phyloP scores from a whole-genome alignment of 352 stramenopile species.

The Pythium dissimile region DNA sequence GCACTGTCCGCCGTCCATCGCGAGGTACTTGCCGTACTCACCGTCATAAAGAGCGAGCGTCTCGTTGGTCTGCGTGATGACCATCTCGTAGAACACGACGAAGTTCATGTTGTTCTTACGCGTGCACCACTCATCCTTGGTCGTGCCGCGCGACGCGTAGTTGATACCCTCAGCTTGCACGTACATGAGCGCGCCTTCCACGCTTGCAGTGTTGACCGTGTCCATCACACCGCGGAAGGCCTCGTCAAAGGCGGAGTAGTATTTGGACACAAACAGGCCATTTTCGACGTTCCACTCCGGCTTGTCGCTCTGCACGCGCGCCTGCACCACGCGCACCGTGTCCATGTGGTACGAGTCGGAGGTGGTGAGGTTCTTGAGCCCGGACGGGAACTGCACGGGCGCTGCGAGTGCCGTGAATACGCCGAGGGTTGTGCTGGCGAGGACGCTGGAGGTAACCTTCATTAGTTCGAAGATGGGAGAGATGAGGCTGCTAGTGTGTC shows the following conservation, averaged over 20 bases:
- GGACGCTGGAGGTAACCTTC: no score
- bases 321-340: constrained; percentile 55
- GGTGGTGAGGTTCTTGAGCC: constrained; percentile 28
- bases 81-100: constrained; percentile 82
- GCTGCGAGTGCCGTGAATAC: neutral
- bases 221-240: constrained; percentile 64
- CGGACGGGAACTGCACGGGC: constrained; percentile 15
- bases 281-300: constrained; percentile 44
- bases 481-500: no score
- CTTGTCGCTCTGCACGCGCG: constrained; percentile 53
- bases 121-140: constrained; percentile 43
- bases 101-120: constrained; percentile 83
- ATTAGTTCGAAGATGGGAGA: no score
- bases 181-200: constrained; percentile 86
- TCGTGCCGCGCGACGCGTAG: constrained; percentile 54
- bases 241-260: constrained; percentile 44
- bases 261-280: constrained; percentile 38
- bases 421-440: constrained; percentile 4
- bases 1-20: constrained; percentile 67
- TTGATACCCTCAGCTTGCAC: constrained; percentile 86
- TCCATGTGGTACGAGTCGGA: constrained; percentile 50
- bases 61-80: constrained; percentile 75
- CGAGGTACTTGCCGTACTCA: constrained; percentile 67
- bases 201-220: constrained; percentile 75
- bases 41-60: constrained; percentile 60